Evolutionary conservation across 441 rosid genomes (phyloP).

Genomic region (Syzygium syzygioides): DNA sequence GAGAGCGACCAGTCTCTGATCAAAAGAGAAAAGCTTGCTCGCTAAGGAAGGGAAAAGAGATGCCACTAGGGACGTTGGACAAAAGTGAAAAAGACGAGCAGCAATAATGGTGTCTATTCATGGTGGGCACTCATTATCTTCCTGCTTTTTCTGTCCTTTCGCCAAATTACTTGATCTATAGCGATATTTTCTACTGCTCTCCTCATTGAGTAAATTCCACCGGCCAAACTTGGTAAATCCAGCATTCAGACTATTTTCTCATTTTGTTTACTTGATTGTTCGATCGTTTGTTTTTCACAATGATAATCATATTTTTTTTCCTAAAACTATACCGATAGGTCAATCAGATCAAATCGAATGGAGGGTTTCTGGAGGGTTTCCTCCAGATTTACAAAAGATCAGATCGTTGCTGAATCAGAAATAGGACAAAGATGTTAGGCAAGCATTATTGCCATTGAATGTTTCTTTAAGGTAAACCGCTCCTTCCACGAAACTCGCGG

Average conservation of each 20-base stretch:
- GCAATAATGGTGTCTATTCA: background rate
- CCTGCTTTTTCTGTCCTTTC: no score
- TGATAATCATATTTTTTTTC: background rate
- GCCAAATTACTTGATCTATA: background rate
- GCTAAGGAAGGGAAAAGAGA: background rate
- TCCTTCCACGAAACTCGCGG: background rate
- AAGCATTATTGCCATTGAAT: background rate
- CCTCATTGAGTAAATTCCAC: no score
- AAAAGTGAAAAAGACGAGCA: background rate
- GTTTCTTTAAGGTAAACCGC: background rate
- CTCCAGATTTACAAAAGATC: background rate
- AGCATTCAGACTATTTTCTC: rapidly evolving
- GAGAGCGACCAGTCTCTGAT: no score
- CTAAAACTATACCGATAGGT: background rate
- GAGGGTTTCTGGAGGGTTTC: background rate
- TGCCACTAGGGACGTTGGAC: background rate
- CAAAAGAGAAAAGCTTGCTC: background rate
- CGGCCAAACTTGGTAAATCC: rapidly evolving
- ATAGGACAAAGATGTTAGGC: background rate
- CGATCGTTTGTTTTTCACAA: rapidly evolving
- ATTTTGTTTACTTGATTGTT: background rate
- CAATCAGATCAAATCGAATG: background rate
- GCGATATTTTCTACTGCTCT: background rate
- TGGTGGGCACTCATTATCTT: background rate
- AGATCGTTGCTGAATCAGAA: background rate